These are phyloP conservation scores for Tylopilus vinaceipallidus DNA, from an alignment of 768 basidiomycete species.

Conservation along the genomic window DNA sequence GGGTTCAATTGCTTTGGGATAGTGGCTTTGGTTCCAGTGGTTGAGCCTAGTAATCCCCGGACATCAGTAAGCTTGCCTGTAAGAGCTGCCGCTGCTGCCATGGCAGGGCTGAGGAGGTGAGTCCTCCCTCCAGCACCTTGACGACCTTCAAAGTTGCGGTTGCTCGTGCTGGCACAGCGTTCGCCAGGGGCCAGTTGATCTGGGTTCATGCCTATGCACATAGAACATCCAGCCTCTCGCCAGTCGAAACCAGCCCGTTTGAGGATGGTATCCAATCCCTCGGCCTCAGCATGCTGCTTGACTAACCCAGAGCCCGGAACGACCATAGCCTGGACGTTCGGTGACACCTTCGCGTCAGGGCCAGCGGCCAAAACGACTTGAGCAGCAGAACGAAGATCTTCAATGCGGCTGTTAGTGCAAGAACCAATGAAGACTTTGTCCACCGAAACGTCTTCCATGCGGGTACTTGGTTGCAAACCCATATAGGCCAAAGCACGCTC, in stretches of 20 bases:
- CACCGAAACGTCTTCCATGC: constrained; percentile 73
- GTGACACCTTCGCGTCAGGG: constrained; percentile 68
- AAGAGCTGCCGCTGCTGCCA: constrained; percentile 90
- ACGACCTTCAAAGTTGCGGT: constrained; percentile 92
- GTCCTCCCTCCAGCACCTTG: constrained; percentile 86
- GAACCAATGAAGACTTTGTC: constrained; percentile 95
- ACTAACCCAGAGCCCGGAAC: constrained; percentile 90
- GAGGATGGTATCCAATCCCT: constrained; percentile 84
- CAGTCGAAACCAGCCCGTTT: constrained; percentile 92
- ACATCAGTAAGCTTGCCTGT: constrained; percentile 85
- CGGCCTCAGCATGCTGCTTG: constrained; percentile 88
- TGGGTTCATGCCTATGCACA: constrained; percentile 96
- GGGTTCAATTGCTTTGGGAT: constrained; percentile 70
- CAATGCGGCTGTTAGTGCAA: constrained; percentile 92
- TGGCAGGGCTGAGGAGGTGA: constrained; percentile 85
- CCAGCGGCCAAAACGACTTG: constrained; percentile 74
- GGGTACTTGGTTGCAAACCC: constrained; percentile 77
- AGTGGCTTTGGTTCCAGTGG: constrained; percentile 42
- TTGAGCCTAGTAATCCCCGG: constrained; percentile 62
- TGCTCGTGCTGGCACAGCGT: constrained; percentile 89
- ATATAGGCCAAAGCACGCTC: constrained; percentile 81
- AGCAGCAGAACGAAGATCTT: constrained; percentile 84
- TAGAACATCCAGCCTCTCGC: constrained; percentile 94
- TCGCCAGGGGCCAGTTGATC: constrained; percentile 82
- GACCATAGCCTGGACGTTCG: constrained; percentile 80